Conservation (phyloP, 2,329 filamentous ascomycete species). For the Pseudogymnoascus destructans region DNA sequence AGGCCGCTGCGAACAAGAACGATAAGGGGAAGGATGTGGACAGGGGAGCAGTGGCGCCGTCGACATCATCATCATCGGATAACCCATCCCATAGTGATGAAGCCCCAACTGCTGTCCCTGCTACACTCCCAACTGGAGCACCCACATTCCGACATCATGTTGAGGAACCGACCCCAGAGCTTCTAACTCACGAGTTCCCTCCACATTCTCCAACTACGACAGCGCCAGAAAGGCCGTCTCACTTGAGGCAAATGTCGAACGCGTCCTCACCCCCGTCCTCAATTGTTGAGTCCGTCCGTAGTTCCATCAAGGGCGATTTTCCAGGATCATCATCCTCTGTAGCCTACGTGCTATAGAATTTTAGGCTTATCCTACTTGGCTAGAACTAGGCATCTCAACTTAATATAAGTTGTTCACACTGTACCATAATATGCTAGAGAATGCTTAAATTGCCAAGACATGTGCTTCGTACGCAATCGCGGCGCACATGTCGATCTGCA, state of each 20-base stretch:
- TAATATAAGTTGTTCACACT: slow-evolving; percentile 3
- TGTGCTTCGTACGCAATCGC: slow-evolving; percentile 2
- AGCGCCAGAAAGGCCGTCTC: slow-evolving; percentile 49
- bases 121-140: slow-evolving; percentile 14
- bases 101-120: slow-evolving; percentile 10
- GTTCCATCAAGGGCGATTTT: slow-evolving; percentile 28
- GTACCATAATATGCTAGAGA: not conserved
- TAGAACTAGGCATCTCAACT: slow-evolving; percentile 8
- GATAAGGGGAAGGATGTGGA: slow-evolving; percentile 60
- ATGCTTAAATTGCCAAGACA: slow-evolving; percentile 6
- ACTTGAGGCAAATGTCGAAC: slow-evolving; percentile 73
- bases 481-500: not conserved
- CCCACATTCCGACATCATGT: slow-evolving; percentile 7
- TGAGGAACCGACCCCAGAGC: slow-evolving; percentile 25
- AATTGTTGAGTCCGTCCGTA: slow-evolving; percentile 50
- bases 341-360: slow-evolving; percentile 6
- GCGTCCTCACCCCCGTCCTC: slow-evolving; percentile 77
- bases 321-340: slow-evolving; percentile 32
- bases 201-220: slow-evolving; percentile 31
- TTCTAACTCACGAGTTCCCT: slow-evolving; percentile 28
- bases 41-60: slow-evolving; percentile 27
- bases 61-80: not conserved
- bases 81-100: not conserved
- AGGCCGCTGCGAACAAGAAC: slow-evolving; percentile 38
- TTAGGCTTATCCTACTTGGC: slow-evolving; percentile 8